These are phyloP conservation scores for Areca catechu DNA, from an alignment of 176 grass and related monocot genomes.

Conservation along the genomic window DNA sequence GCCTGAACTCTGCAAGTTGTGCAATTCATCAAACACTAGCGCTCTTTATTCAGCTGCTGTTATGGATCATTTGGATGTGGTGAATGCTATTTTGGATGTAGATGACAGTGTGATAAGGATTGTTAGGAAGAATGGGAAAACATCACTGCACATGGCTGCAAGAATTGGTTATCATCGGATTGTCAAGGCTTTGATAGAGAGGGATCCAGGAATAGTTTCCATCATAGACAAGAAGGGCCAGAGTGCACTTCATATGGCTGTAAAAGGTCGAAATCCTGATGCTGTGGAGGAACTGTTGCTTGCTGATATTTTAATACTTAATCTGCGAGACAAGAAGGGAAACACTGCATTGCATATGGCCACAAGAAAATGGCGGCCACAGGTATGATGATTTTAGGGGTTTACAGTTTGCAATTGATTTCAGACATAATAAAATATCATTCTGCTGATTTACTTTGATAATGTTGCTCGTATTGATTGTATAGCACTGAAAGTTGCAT, in stretches of 20 bases:
- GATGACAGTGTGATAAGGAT: conserved; percentile 53
- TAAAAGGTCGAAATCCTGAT: conserved; percentile 88
- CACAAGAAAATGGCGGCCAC: conserved; percentile 97
- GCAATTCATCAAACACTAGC: conserved; percentile 73
- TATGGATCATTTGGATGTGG: conserved; percentile 79
- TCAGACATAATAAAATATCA: too few species aligned
- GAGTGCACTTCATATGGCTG: conserved; percentile 98
- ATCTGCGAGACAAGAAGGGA: conserved; percentile 84
- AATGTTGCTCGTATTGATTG: too few species aligned
- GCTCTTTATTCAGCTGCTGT: conserved; percentile 90
- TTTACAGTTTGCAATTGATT: too few species aligned
- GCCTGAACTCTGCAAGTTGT: conserved; percentile 54
- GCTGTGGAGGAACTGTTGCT: conserved; percentile 81
- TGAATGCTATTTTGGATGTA: conserved; percentile 66
- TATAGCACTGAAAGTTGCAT: too few species aligned
- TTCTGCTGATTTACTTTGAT: too few species aligned
- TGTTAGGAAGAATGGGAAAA: conserved; percentile 91
- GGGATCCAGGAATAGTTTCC: conserved; percentile 62
- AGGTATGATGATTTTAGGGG: conserved; percentile 38
- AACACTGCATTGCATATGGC: conserved; percentile 94
- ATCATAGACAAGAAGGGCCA: conserved; percentile 93
- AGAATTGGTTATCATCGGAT: conserved; percentile 75
- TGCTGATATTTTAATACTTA: conserved; percentile 80
- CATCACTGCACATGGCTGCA: conserved; percentile 62
- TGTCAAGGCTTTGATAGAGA: conserved; percentile 66